Conservation (phyloP, 2,329 filamentous ascomycete species). For the Botrytis cinerea region DNA sequence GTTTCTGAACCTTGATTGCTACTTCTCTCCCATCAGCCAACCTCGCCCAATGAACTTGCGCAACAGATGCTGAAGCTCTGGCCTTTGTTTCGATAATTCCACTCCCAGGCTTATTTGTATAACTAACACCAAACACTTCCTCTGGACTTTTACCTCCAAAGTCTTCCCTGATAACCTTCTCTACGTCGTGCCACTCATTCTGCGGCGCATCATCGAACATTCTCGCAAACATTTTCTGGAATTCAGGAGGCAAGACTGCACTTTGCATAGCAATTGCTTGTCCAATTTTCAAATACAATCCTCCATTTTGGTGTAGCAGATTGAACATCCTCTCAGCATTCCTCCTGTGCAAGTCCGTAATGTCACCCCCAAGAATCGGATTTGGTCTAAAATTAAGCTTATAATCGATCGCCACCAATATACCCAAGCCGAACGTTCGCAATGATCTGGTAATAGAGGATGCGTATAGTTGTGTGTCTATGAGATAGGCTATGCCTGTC, state of each 20-base stretch:
- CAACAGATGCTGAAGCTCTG: slow-evolving; percentile 77
- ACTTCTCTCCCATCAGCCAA: slow-evolving; percentile 86
- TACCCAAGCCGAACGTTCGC: slow-evolving; percentile 77
- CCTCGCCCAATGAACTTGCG: slow-evolving; percentile 94
- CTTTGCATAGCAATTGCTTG: slow-evolving; percentile 99
- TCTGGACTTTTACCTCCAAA: slow-evolving; percentile 82
- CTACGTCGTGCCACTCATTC: slow-evolving; percentile 82
- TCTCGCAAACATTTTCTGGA: slow-evolving; percentile 90
- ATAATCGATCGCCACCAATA: slow-evolving; percentile 86
- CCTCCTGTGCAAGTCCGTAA: slow-evolving; percentile 77
- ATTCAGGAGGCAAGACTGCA: slow-evolving; percentile 88
- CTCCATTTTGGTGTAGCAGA: slow-evolving; percentile 82
- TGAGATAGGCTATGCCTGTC: slow-evolving; percentile 62
- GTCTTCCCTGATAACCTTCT: slow-evolving; percentile 82
- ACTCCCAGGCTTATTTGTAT: slow-evolving; percentile 63
- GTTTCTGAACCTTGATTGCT: slow-evolving; percentile 95
- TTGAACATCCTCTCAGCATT: slow-evolving; percentile 83
- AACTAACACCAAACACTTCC: slow-evolving; percentile 90
- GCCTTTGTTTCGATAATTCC: slow-evolving; percentile 71
- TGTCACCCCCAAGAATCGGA: slow-evolving; percentile 71
- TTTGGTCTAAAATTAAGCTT: slow-evolving; percentile 91
- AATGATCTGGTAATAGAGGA: slow-evolving; percentile 75
- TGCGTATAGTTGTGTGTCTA: slow-evolving; percentile 77
- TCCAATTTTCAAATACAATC: slow-evolving; percentile 94
- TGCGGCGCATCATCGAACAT: slow-evolving; percentile 99